phyloP scores from a whole-genome alignment of 208 protist genomes.

The Porcisia deanei region DNA sequence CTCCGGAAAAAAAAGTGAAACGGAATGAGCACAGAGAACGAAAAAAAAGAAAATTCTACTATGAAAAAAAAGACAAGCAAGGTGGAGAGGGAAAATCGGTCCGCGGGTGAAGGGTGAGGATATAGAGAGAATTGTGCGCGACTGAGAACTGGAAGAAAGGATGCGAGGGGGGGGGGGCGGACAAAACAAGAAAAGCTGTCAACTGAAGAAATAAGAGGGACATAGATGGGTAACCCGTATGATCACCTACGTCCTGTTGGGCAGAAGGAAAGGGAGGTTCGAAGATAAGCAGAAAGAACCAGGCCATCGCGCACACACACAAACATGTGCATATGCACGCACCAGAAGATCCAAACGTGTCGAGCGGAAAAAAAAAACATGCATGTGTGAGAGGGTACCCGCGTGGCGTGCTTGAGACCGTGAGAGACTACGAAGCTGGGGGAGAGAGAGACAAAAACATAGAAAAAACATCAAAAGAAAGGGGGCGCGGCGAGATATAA shows the following conservation, averaged over 20 bases:
- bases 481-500: neutral
- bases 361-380: neutral
- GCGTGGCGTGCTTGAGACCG: too few relatives aligned
- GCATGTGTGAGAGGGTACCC: neutral
- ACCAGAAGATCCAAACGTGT: neutral
- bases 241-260: neutral
- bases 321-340: neutral
- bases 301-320: too few relatives aligned
- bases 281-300: too few relatives aligned
- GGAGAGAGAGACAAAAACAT: too few relatives aligned
- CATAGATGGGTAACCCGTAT: too few relatives aligned
- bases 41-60: neutral
- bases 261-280: neutral
- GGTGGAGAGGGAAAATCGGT: neutral
- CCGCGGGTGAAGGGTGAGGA: neutral
- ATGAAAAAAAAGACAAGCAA: neutral
- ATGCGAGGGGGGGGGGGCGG: neutral
- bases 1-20: too few relatives aligned
- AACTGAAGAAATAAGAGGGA: too few relatives aligned
- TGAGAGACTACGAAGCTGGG: too few relatives aligned
- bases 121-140: neutral
- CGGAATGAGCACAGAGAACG: neutral
- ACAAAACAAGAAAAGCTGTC: neutral
- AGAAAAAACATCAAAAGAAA: neutral
- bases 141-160: neutral